Evolutionary conservation across 768 basidiomycete genomes (phyloP).

Genomic region (Boletus rubroflammeus): DNA sequence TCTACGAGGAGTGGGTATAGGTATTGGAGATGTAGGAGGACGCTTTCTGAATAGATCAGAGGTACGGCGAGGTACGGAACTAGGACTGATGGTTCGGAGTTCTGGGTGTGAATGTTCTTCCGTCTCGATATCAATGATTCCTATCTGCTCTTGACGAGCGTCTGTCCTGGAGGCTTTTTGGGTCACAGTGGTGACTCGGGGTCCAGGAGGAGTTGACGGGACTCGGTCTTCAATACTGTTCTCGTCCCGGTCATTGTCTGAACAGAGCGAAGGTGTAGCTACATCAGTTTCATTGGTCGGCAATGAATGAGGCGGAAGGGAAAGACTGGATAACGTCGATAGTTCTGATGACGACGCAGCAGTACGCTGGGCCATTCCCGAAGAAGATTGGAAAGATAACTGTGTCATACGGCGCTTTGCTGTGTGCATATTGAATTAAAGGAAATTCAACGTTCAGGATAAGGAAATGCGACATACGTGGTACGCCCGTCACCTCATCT

Average conservation of each 20-base stretch:
- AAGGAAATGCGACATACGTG: conserved; percentile 31
- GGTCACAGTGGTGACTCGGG: conserved; percentile 20
- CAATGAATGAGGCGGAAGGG: conserved; percentile 20
- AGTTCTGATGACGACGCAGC: conserved; percentile 17
- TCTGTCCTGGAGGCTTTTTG: not conserved
- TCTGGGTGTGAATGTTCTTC: conserved; percentile 16
- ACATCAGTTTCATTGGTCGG: conserved; percentile 38
- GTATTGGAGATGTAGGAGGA: conserved; percentile 63
- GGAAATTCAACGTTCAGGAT: not conserved
- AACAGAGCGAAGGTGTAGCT: conserved; percentile 69
- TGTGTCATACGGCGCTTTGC: conserved; percentile 39
- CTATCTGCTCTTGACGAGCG: conserved; percentile 14
- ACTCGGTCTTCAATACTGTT: conserved; percentile 44
- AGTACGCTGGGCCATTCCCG: conserved; percentile 10
- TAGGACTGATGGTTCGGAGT: conserved; percentile 5
- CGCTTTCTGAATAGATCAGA: conserved; percentile 54
- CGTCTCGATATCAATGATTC: conserved; percentile 40
- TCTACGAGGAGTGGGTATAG: conserved; percentile 47
- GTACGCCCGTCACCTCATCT: conserved; percentile 27
- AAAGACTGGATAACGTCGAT: conserved; percentile 26
- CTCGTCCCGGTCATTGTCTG: conserved; percentile 62
- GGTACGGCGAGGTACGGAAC: conserved; percentile 13
- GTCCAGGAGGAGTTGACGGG: conserved; percentile 49
- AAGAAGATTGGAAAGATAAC: conserved; percentile 27
- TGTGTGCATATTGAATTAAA: conserved; percentile 18